Base-by-base conservation (phyloP, 1,284 basidiomycete species). In the Sanguinoderma infundibulare region DNA sequence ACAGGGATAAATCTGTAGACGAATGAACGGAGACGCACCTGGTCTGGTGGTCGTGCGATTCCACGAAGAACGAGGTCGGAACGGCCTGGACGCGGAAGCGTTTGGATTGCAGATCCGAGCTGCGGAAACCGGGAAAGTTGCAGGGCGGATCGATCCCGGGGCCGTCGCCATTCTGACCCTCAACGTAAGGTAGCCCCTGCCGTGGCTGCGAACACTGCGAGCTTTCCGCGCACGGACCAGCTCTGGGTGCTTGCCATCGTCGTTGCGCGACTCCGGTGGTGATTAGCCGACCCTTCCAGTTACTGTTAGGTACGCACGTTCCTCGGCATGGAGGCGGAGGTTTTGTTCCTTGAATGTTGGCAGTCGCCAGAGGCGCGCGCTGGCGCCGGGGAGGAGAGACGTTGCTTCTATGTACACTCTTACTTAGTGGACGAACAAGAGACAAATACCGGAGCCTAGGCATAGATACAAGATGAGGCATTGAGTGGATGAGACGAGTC, bases 381-480 rank as follows among this genome's bases (percentile, higher is more conserved):
- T 2, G 49, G 57, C 34, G 30, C 40, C 54, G 34, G 26, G 49
- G 49, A 9, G 40, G 55, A 47, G 58, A 30, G 52, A 42, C 46
- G 60, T 52, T 60, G 62, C 65, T 60, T 66, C 65, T 66, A 66
- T 66, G 65, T 66, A 66, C 64, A 66, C 60, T 62, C 32, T 35
- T 51, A 55, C 65, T 66, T 63, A 66, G 65, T 66, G 62, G 57
- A 57, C 55, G 58, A 64, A 66, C 65, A 66, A 57, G 60, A 60
- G 55, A 47, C 60, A 42, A 32, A 22, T 35, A 50, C 49, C 17
- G 28, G 58, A 52, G 42, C 58, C 28, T 47, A 61, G 62, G 56
- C n/a, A 63, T 67, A 67, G 65, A 66, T 66, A 66, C 65, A 66
- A 63, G 65, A 64, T 64, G 52, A 50, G 60, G 65, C 60, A 55